Base-by-base conservation (phyloP, 1,284 basidiomycete species). In the Leucoagaricus sp. region DNA sequence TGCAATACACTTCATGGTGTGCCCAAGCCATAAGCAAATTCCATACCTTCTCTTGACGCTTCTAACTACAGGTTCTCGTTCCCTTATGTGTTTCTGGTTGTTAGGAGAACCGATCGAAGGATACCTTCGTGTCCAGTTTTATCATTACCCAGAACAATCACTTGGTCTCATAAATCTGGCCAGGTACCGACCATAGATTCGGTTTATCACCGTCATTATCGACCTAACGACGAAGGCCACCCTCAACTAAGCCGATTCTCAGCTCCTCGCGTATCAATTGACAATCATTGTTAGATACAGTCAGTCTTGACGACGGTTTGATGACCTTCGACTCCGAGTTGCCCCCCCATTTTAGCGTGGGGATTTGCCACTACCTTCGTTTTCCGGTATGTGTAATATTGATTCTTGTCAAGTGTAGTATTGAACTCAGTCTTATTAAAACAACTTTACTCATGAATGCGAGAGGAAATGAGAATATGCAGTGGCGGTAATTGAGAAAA, bases 291-390 rank as follows among this genome's bases (percentile, higher is more conserved):
- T 29, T 15, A 17, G 10, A 47, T 40, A 48, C 26, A 44, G 54
- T 38, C 47, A 33, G 23, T 44, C 46, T 49, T 55, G 36, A 33
- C 53, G 42, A 55, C 53, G 36, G 25, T 17, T 28, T 46, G 51
- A 53, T 53, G 31, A 34, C 19, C 42, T 38, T 42, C 29, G 33
- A 45, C 25, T 38, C 26, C 10, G 25, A 36, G 51, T 25, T 8
- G 15, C 42, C 10, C 25, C 12, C 25, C 19, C 21, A 5, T 6
- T 44, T 23, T 5, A 8, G 44, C 15, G 44, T 45, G 17, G 52
- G 25, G 33, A 45, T 15, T 34, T 8, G 2, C 10, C n/a, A 19
- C 29, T 15, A 25, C 40, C 12, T 23, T 41, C 19, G 21, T 33
- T 45, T 34, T 21, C 40, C 40, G 23, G 40, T 38, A n/a, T 26